Evolutionary conservation across 192 early-diverging fungal genomes (phyloP).

Genomic region (Podila epicladia): DNA sequence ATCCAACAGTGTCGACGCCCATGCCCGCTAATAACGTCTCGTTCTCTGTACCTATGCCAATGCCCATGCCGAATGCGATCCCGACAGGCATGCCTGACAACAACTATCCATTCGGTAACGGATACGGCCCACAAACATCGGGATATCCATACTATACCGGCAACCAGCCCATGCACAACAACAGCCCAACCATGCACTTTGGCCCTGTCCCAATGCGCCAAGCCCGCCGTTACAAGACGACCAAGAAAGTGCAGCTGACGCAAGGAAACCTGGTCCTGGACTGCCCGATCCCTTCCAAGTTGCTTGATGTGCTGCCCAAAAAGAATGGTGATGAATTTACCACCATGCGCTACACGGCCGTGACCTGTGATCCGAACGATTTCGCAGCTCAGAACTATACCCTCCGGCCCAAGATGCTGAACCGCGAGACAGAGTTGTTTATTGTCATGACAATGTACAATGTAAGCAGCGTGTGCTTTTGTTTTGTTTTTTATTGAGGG

Average conservation of each 20-base stretch:
- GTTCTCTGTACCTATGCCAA: slow-evolving; percentile 12
- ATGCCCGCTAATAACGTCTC: slow-evolving; percentile 4
- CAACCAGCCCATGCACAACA: background rate
- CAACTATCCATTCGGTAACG: slow-evolving; percentile 12
- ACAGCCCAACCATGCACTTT: slow-evolving; percentile 29
- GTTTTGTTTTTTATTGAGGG: background rate
- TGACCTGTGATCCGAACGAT: slow-evolving; percentile 73
- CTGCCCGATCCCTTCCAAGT: slow-evolving; percentile 63
- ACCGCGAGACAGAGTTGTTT: slow-evolving; percentile 87
- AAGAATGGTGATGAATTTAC: slow-evolving; percentile 70
- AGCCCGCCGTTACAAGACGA: slow-evolving; percentile 56
- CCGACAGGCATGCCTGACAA: background rate
- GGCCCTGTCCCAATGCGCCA: slow-evolving; percentile 51
- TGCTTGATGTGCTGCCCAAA: slow-evolving; percentile 59
- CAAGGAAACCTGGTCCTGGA: slow-evolving; percentile 76
- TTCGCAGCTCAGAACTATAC: slow-evolving; percentile 70
- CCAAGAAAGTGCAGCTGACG: slow-evolving; percentile 65
- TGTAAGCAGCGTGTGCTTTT: slow-evolving; percentile 33
- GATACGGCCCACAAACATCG: slow-evolving; percentile 23
- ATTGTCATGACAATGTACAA: slow-evolving; percentile 94
- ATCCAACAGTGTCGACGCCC: background rate
- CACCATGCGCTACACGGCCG: slow-evolving; percentile 76
- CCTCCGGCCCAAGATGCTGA: slow-evolving; percentile 73
- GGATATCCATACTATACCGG: slow-evolving; percentile 1
- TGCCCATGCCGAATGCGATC: slow-evolving; percentile 12